Conservation (phyloP, 257 asterid genomes). For the Scutellaria baicalensis region DNA sequence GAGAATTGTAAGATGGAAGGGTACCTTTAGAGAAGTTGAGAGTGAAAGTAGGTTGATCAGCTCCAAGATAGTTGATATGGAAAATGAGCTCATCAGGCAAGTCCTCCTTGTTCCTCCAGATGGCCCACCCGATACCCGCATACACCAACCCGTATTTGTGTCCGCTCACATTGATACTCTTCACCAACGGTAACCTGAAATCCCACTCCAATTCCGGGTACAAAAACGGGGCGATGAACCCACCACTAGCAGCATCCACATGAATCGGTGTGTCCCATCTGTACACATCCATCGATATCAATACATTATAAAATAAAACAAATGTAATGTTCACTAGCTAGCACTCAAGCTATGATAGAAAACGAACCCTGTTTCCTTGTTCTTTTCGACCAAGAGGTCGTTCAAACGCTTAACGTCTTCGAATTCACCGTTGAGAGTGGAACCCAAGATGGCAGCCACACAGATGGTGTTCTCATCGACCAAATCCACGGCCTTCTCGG, state of each 20-base stretch:
- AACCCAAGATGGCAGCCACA: slow-evolving; percentile 79
- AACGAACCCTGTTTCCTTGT: slow-evolving; percentile 43
- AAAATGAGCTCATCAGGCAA: slow-evolving; percentile 76
- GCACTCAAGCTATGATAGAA: too few relatives aligned
- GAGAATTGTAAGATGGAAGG: not conserved
- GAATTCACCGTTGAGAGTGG: slow-evolving; percentile 79
- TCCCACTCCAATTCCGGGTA: slow-evolving; percentile 91
- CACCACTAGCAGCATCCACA: slow-evolving; percentile 95
- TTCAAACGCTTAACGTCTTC: slow-evolving; percentile 71
- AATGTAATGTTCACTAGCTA: too few relatives aligned
- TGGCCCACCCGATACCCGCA: slow-evolving; percentile 86
- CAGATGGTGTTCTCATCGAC: slow-evolving; percentile 89
- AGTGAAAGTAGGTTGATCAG: slow-evolving; percentile 87
- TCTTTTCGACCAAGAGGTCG: slow-evolving; percentile 45
- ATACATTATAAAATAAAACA: not conserved
- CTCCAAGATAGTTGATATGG: slow-evolving; percentile 83
- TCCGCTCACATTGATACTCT: slow-evolving; percentile 86
- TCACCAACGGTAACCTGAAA: slow-evolving; percentile 74
- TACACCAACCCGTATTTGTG: slow-evolving; percentile 88
- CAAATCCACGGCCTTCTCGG: slow-evolving; percentile 70
- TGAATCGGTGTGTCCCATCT: slow-evolving; percentile 93
- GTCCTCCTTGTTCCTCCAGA: slow-evolving; percentile 70
- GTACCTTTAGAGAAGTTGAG: slow-evolving; percentile 87
- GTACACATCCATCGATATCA: not conserved
- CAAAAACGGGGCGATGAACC: slow-evolving; percentile 83